Evolutionary conservation across 2,329 filamentous ascomycete genomes (phyloP).

Genomic region (Colletotrichum truncatum): DNA sequence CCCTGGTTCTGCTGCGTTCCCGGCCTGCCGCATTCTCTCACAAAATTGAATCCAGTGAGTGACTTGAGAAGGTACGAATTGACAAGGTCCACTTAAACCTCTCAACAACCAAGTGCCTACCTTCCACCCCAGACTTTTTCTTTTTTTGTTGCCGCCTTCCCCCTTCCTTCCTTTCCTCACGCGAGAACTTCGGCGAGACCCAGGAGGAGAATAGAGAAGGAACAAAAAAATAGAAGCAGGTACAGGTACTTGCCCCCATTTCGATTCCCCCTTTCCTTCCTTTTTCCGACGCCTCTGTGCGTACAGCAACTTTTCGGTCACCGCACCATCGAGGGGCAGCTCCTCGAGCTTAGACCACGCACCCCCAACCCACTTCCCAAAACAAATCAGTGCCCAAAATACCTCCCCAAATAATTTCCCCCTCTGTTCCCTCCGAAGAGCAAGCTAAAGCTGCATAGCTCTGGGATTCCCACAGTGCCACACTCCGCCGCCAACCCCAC

Average conservation of each 20-base stretch:
- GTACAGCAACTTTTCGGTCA: too few relatives aligned
- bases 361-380: background rate
- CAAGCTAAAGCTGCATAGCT: background rate
- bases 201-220: background rate
- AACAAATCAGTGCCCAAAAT: background rate
- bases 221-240: background rate
- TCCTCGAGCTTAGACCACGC: background rate
- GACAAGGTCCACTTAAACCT: slow-evolving; percentile 34
- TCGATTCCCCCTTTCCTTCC: background rate
- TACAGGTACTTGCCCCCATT: slow-evolving; percentile 9
- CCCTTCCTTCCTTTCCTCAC: slow-evolving; percentile 23
- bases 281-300: background rate
- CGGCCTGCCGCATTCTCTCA: background rate
- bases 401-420: background rate
- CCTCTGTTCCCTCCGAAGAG: background rate
- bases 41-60: slow-evolving; percentile 17
- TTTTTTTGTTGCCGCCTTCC: slow-evolving; percentile 13
- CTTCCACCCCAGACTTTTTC: slow-evolving; percentile 23
- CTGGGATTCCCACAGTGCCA: slow-evolving; percentile 26
- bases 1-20: background rate
- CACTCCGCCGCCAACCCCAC: slow-evolving; percentile 4
- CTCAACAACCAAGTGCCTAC: slow-evolving; percentile 32
- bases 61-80: slow-evolving; percentile 13
- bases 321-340: too few relatives aligned
- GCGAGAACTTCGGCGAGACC: slow-evolving; percentile 16